Conservation (phyloP, 2,329 filamentous ascomycete genomes). For the Zymoseptoria brevis region DNA sequence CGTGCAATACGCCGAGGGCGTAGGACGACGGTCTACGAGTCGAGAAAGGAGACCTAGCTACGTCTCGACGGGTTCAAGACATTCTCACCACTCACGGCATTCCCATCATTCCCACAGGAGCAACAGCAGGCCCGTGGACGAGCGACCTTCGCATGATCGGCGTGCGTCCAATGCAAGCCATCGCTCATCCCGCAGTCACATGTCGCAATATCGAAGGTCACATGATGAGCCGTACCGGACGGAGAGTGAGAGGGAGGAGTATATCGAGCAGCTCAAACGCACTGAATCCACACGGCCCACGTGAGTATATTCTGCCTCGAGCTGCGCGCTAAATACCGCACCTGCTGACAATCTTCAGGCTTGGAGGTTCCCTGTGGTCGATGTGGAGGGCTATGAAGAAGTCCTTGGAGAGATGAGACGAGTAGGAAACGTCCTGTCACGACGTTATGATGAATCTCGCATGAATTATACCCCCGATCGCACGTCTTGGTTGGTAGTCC, state of each 20-base stretch:
- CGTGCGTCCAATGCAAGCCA: background rate
- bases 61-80: background rate
- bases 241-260: background rate
- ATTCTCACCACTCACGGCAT: constrained; percentile 1
- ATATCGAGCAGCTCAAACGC: background rate
- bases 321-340: no score
- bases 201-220: background rate
- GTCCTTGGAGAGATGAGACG: constrained; percentile 2
- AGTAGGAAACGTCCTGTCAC: background rate
- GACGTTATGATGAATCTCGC: background rate
- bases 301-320: background rate
- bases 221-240: background rate
- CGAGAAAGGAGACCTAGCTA: background rate
- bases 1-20: background rate
- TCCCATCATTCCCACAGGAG: background rate
- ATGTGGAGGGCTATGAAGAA: constrained; percentile 12
- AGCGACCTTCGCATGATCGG: background rate
- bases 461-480: background rate
- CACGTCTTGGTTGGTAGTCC: background rate
- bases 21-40: background rate
- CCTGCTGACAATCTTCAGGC: constrained; percentile 5
- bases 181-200: background rate
- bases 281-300: background rate
- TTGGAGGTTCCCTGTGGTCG: constrained; percentile 13
- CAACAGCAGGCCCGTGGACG: background rate